These are phyloP conservation scores for Euphorbia lathyris DNA, from an alignment of 345 rosid species.

Conservation along the genomic window DNA sequence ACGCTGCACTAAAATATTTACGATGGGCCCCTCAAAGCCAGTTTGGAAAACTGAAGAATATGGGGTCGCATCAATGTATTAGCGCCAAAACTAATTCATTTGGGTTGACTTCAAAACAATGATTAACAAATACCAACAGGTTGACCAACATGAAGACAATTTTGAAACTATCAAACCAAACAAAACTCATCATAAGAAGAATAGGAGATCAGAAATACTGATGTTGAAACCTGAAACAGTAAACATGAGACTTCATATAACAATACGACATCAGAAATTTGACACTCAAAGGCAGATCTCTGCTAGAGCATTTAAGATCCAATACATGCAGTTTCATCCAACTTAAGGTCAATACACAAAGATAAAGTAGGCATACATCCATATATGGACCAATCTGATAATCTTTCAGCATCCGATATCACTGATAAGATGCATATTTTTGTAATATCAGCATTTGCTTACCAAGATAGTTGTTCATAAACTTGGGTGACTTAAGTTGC, in stretches of 20 bases:
- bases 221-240: not conserved
- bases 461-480: conserved; percentile 90
- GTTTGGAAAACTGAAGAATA: not conserved
- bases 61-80: not conserved
- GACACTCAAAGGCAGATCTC: not conserved
- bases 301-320: not conserved
- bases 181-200: not conserved
- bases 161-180: not conserved
- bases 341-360: not conserved
- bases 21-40: not conserved
- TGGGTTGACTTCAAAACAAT: not conserved
- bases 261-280: not conserved
- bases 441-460: not conserved
- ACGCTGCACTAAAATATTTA: not conserved
- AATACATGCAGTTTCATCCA: not conserved
- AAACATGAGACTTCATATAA: not conserved
- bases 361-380: not conserved
- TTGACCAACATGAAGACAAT: not conserved
- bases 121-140: not conserved
- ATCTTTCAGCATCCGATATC: not conserved
- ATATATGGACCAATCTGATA: not conserved
- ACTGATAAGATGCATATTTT: conserved; percentile 2
- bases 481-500: conserved; percentile 49
- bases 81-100: not conserved
- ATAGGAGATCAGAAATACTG: not conserved